These are phyloP conservation scores for Macrophomina pseudophaseolina DNA, from an alignment of 2,329 filamentous ascomycete species.

Conservation along the genomic window DNA sequence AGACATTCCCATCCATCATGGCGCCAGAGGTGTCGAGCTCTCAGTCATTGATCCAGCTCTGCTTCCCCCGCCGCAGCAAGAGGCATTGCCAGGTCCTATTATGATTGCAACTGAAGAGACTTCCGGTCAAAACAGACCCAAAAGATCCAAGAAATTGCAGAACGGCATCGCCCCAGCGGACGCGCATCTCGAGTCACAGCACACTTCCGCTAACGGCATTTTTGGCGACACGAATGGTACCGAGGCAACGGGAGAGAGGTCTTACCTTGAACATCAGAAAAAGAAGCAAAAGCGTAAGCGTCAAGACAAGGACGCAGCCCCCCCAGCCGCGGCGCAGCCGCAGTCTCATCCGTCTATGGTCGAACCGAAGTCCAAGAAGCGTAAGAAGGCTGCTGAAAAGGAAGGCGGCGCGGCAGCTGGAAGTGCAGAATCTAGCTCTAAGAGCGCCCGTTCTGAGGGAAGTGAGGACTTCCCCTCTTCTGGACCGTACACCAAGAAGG, in stretches of 20 bases:
- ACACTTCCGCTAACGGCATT: background rate
- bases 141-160: constrained; percentile 12
- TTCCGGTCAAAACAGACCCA: constrained; percentile 9
- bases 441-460: background rate
- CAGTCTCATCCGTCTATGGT: background rate
- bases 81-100: background rate
- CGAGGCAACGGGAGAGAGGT: constrained; percentile 11
- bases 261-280: constrained; percentile 23
- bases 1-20: background rate
- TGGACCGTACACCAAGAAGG: constrained; percentile 31
- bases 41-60: constrained; percentile 19
- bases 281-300: constrained; percentile 25
- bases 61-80: background rate
- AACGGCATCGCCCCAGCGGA: background rate
- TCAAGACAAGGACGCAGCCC: background rate
- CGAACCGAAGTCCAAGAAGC: constrained; percentile 15
- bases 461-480: constrained; percentile 16
- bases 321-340: background rate
- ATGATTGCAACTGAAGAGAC: background rate
- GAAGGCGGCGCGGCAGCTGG: constrained; percentile 1
- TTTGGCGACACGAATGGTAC: background rate
- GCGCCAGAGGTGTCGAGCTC: background rate
- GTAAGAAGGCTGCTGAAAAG: constrained; percentile 9
- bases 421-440: background rate
- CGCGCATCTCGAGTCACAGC: background rate